Percentiles rank a stretch among this genome's conserved stretches.
phyloP scores from a whole-genome alignment of 2,329 filamentous ascomycete species.

The Raffaelea albimanens region DNA sequence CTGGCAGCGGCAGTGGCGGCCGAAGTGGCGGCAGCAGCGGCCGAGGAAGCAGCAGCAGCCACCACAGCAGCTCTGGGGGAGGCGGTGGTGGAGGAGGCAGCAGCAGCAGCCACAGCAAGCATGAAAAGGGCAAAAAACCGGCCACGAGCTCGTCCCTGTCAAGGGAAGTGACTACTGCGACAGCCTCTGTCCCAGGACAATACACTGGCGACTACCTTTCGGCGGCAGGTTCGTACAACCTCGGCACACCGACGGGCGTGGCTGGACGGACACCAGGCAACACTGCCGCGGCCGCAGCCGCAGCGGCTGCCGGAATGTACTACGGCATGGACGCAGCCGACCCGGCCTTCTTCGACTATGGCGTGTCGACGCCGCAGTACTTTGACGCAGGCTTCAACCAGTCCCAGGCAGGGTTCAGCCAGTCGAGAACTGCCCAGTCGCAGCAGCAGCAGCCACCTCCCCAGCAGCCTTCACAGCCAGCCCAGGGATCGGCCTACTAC shows the following conservation, averaged over 20 bases:
- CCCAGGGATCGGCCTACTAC: slow-evolving; percentile 6
- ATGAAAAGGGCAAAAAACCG: neutral
- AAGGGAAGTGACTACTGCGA: neutral
- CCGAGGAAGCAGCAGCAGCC: neutral
- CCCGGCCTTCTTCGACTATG: slow-evolving; percentile 11
- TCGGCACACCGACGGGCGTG: too few species aligned
- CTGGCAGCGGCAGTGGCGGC: neutral
- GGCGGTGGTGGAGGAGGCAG: neutral
- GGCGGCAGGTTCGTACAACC: neutral
- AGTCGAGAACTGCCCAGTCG: neutral
- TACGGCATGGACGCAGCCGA: slow-evolving; percentile 5
- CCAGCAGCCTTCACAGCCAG: neutral
- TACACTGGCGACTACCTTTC: slow-evolving; percentile 4
- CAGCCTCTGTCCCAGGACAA: neutral
- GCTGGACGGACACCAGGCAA: neutral
- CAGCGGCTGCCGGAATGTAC: slow-evolving; percentile 9
- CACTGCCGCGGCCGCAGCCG: neutral
- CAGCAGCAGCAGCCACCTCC: neutral
- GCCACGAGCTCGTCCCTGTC: neutral
- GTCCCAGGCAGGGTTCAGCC: neutral
- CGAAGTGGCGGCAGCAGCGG: neutral
- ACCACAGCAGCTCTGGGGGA: neutral
- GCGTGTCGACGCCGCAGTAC: slow-evolving; percentile 10
- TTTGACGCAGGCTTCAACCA: neutral
- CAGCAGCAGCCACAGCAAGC: neutral